Percentiles rank a stretch among this genome's conserved stretches.
Conservation (phyloP, 2,329 filamentous ascomycete genomes). For the Cladorrhinum sp. region DNA sequence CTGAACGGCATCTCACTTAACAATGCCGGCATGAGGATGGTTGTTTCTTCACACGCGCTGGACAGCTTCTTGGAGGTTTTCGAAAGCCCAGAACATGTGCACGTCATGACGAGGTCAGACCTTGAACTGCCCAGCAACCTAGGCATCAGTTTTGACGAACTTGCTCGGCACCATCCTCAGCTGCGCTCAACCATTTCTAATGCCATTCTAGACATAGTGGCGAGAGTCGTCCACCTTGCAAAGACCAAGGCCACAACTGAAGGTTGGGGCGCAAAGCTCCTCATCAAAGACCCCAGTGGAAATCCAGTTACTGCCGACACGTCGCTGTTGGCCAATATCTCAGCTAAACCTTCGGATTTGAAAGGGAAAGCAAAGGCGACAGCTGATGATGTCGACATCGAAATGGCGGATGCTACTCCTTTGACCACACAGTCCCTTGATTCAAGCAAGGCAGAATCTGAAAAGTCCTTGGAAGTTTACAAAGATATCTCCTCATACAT, state of each 20-base stretch:
- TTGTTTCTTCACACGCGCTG: slow-evolving; percentile 77
- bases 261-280: slow-evolving; percentile 77
- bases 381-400: slow-evolving; percentile 51
- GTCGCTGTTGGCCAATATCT: slow-evolving; percentile 31
- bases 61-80: slow-evolving; percentile 95
- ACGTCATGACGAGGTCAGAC: slow-evolving; percentile 70
- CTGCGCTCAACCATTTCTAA: slow-evolving; percentile 77
- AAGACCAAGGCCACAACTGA: slow-evolving; percentile 64
- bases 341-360: slow-evolving; percentile 26
- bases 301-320: slow-evolving; percentile 57
- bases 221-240: slow-evolving; percentile 72
- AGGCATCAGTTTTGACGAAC: slow-evolving; percentile 85
- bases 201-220: slow-evolving; percentile 85
- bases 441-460: slow-evolving; percentile 1
- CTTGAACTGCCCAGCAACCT: slow-evolving; percentile 66
- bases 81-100: slow-evolving; percentile 84
- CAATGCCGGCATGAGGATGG: slow-evolving; percentile 79
- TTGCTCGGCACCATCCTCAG: slow-evolving; percentile 87
- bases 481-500: slow-evolving; percentile 65
- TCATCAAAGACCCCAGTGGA: slow-evolving; percentile 57
- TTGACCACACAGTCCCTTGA: not conserved
- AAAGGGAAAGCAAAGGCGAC: slow-evolving; percentile 41
- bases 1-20: slow-evolving; percentile 95
- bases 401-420: slow-evolving; percentile 58
- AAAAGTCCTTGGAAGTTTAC: slow-evolving; percentile 23